Conservation (phyloP, 2,329 filamentous ascomycete genomes). For the Monosporascus sp. region DNA sequence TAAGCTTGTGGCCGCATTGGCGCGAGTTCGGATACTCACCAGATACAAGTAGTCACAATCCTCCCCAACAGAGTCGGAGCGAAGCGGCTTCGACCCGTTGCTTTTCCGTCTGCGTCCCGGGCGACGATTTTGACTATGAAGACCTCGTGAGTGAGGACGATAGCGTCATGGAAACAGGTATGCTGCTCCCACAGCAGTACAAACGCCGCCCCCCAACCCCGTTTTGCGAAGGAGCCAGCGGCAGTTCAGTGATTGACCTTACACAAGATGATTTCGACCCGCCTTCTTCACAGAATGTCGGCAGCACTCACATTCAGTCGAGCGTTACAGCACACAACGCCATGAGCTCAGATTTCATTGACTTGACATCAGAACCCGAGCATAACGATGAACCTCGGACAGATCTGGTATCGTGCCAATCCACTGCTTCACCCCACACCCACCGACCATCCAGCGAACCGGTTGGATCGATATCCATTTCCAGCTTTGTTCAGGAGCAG, state of each 20-base stretch:
- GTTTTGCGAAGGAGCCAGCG: neutral
- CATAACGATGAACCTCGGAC: constrained; percentile 8
- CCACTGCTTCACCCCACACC: neutral
- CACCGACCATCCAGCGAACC: neutral
- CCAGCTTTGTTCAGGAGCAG: neutral
- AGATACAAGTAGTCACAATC: constrained; percentile 1
- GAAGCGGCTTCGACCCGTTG: neutral
- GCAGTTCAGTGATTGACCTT: constrained; percentile 14
- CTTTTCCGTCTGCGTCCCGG: constrained; percentile 33
- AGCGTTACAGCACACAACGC: constrained; percentile 1
- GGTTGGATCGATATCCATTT: neutral
- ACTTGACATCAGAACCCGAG: constrained; percentile 8
- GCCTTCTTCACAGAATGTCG: neutral
- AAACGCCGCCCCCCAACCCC: neutral
- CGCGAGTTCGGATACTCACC: constrained; percentile 5
- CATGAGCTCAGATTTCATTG: constrained; percentile 15
- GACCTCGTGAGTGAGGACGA: constrained; percentile 15
- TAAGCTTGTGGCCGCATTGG: constrained; percentile 2
- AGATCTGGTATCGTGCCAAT: neutral
- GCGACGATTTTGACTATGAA: constrained; percentile 31
- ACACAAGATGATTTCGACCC: constrained; percentile 11
- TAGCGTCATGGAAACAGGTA: constrained; percentile 9
- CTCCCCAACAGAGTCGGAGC: neutral
- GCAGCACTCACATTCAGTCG: neutral
- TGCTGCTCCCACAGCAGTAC: neutral